Evolutionary conservation across 306 rosid species (phyloP).

Genomic region (Glycine soja): DNA sequence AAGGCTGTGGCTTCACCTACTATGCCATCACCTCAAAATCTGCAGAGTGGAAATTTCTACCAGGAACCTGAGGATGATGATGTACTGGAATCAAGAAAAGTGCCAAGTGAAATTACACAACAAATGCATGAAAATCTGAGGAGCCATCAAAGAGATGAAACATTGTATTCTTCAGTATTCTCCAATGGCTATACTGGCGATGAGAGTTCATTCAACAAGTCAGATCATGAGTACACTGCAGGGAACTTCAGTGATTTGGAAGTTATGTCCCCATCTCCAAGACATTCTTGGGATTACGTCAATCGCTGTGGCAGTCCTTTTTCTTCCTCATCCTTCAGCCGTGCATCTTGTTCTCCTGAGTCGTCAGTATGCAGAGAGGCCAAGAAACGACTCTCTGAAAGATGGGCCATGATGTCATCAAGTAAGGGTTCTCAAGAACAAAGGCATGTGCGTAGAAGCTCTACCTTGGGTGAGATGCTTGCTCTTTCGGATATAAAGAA

Average conservation of each 20-base stretch:
- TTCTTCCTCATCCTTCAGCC: slow-evolving; percentile 88
- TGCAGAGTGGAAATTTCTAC: slow-evolving; percentile 57
- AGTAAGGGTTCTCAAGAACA: slow-evolving; percentile 74
- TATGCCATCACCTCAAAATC: slow-evolving; percentile 64
- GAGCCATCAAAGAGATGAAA: slow-evolving; percentile 75
- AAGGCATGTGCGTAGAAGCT: slow-evolving; percentile 78
- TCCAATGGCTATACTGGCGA: slow-evolving; percentile 91
- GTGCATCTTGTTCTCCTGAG: slow-evolving; percentile 87
- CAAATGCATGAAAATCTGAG: slow-evolving; percentile 61
- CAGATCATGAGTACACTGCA: slow-evolving; percentile 73
- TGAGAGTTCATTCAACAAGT: slow-evolving; percentile 91
- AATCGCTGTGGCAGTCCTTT: slow-evolving; percentile 79
- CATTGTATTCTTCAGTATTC: slow-evolving; percentile 77
- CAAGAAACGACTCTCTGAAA: slow-evolving; percentile 95
- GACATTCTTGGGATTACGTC: slow-evolving; percentile 91
- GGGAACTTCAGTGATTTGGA: slow-evolving; percentile 86
- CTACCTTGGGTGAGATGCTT: slow-evolving; percentile 99
- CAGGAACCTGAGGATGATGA: slow-evolving; percentile 65
- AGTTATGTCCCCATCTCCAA: slow-evolving; percentile 84
- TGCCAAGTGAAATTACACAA: slow-evolving; percentile 63
- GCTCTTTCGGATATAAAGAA: slow-evolving; percentile 82
- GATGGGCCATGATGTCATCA: slow-evolving; percentile 90
- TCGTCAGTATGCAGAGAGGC: slow-evolving; percentile 98
- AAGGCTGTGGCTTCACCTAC: slow-evolving; percentile 71
- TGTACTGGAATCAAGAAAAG: slow-evolving; percentile 63